Evolutionary conservation across 1,284 basidiomycete genomes (phyloP), one percentile per base, ranked within the genome.

Genomic region (Blastosporella zonata): DNA sequence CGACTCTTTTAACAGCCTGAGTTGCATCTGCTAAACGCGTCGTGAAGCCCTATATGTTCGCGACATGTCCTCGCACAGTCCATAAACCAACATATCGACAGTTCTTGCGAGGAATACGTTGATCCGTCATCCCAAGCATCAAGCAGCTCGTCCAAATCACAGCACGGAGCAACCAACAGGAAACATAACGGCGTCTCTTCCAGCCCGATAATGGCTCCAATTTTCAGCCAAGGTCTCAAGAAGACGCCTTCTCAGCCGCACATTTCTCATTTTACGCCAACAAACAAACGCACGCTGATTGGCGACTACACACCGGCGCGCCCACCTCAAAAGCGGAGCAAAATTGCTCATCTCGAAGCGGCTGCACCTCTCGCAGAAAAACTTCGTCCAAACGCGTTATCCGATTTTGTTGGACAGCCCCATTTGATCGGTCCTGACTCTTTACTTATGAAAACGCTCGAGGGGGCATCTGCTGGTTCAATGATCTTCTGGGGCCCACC

Each of bases 401-500:
- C 73, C 1, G 81, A 87, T 6, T 84, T 85, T 55, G 71, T 88
- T 37, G 87, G 87, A 7, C 87, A 90, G 58, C 62, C 66, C n/a
- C 79, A 86, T 59, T 58, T 88, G 35, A 77, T 74, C 1, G 77
- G 73, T 3, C 67, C 72, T 1, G 71, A 74, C 25, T 80, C 79
- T 4, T 60, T 84, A 35, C 68, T 90, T 23, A 71, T 75, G 55
- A 73, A 67, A 40, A 60, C 81, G 25, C 61, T 83, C 5, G 67
- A 68, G 31, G 66, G 61, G 21, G 78, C 76, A 3, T 70, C 72
- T 2, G 62, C 73, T n/a, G 82, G 80, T n/a, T 81, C 80, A 50
- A 69, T 82, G 45, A 78, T 87, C 51, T 71, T 87, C 40, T 90
- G 87, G 88, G 87, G 87, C 2, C 87, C 87, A 12, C 84, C 87